These are phyloP conservation scores for Erythrophleum ivorense DNA, from an alignment of 331 rosid species.

Conservation along the genomic window DNA sequence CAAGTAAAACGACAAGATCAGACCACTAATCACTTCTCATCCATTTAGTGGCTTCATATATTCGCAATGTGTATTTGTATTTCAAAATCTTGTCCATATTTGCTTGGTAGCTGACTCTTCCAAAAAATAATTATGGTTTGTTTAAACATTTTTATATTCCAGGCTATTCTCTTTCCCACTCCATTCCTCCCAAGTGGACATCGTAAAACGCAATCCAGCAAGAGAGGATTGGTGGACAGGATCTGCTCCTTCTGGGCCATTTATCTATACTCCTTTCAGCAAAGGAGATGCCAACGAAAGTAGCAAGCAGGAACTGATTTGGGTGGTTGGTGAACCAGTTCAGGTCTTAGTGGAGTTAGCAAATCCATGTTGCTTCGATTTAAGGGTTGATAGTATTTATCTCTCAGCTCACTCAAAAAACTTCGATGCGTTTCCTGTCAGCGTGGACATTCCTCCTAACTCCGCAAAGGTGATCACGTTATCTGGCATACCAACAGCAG, in stretches of 20 bases:
- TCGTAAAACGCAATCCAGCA: conserved; percentile 79
- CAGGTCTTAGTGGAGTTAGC: conserved; percentile 91
- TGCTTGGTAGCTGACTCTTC: too few relatives aligned
- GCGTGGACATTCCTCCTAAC: conserved; percentile 77
- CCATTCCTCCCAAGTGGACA: conserved; percentile 81
- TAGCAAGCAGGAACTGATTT: conserved; percentile 76
- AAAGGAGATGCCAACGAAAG: conserved; percentile 75
- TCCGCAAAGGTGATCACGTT: conserved; percentile 84
- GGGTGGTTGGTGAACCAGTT: conserved; percentile 92
- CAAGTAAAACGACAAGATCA: too few relatives aligned
- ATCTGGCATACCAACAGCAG: conserved; percentile 89
- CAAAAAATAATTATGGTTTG: conserved; percentile 26
- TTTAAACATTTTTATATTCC: conserved; percentile 42
- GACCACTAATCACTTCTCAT: too few relatives aligned
- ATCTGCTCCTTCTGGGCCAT: conserved; percentile 89
- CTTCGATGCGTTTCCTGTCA: too few relatives aligned
- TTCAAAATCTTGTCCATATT: too few relatives aligned
- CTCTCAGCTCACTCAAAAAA: conserved; percentile 86
- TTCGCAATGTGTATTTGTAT: too few relatives aligned
- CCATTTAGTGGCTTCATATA: too few relatives aligned
- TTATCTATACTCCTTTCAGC: conserved; percentile 92
- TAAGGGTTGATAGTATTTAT: conserved; percentile 90
- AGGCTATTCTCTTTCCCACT: conserved; percentile 89
- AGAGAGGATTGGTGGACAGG: conserved; percentile 97
- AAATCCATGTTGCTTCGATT: conserved; percentile 91